These are phyloP conservation scores for Leccinum subtestaceum DNA, from an alignment of 768 basidiomycete species.

Conservation along the genomic window DNA sequence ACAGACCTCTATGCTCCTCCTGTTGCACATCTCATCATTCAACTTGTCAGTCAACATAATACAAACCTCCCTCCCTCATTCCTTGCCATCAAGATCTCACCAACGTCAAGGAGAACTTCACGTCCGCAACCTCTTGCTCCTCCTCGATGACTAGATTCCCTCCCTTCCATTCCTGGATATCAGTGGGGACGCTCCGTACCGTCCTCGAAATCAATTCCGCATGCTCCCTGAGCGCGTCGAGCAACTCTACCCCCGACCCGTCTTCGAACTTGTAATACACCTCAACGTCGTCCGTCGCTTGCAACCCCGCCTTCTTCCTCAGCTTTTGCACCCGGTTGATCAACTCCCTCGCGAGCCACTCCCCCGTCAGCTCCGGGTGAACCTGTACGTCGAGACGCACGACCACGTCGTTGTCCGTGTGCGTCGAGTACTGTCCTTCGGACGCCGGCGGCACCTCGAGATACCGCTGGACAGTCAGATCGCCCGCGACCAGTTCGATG, in stretches of 20 bases:
- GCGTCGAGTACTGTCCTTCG: conserved; percentile 69
- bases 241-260: conserved; percentile 61
- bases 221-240: conserved; percentile 62
- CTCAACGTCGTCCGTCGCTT: conserved; percentile 95
- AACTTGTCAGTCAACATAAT: neutral
- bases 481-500: conserved; percentile 86
- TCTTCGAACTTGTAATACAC: conserved; percentile 82
- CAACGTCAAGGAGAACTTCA: conserved; percentile 71
- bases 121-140: conserved; percentile 82
- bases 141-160: conserved; percentile 69
- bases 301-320: conserved; percentile 92
- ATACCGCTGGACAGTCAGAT: conserved; percentile 87
- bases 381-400: conserved; percentile 87
- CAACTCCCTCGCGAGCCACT: conserved; percentile 87
- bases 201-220: conserved; percentile 70
- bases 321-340: conserved; percentile 93
- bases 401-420: conserved; percentile 94
- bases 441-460: conserved; percentile 69
- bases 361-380: conserved; percentile 80
- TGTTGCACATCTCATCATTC: neutral
- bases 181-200: conserved; percentile 66
- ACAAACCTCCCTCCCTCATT: neutral
- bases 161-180: conserved; percentile 51
- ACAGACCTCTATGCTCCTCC: too few relatives aligned
- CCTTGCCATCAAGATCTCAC: conserved; percentile 35